Base-by-base conservation (phyloP, 2,329 filamentous ascomycete genomes). In the Tolypocladium tropicale region DNA sequence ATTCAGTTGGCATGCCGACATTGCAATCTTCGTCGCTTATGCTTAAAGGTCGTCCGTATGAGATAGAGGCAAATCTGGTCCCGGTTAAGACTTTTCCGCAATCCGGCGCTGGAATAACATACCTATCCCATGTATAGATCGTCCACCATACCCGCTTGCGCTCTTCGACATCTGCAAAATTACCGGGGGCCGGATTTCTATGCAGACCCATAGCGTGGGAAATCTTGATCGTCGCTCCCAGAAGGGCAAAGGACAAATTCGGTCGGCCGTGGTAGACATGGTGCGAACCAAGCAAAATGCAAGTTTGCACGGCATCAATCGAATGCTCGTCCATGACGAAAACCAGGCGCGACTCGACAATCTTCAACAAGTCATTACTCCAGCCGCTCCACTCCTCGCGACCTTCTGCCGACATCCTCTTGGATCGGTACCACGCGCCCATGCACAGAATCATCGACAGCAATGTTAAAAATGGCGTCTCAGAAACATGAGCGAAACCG, bases 181-280 rank as follows among this genome's bases (percentile, higher is more conserved):
- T 10, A n/a, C 32, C 43, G 2, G 58, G 71, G 63, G 37, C 66
- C 68, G 39, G 10, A 36, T 54, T 23, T 4, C 36, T 25, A 23
- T 54, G 53, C 16, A 54, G 36, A 5, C 53, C 53, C 39, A 54
- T 25, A 7, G 53, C 53, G n/a, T 54, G 39, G 39, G 53, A 41
- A n/a, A 54, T 48, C 54, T 68, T 67, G 49, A 74, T 69, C 0
- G 70, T 71, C 7, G 71, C 68, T 0, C 72, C 71, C 3, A 58
- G 37, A 25, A 73, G 54, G 0, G 71, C 66, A 53, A 73, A 74
- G 1, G 72, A 70, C 10, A 71, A 58, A 41, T 71, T 72, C 1
- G 72, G 73, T 30, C 68, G 67, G 7, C 73, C 73, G 56, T 75
- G 72, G 52, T 75, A 76, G 16, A 75, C 64, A 41, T 71, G 68